phyloP scores from a whole-genome alignment of 2,329 filamentous ascomycete genomes.

The Aureobasidium sp. region DNA sequence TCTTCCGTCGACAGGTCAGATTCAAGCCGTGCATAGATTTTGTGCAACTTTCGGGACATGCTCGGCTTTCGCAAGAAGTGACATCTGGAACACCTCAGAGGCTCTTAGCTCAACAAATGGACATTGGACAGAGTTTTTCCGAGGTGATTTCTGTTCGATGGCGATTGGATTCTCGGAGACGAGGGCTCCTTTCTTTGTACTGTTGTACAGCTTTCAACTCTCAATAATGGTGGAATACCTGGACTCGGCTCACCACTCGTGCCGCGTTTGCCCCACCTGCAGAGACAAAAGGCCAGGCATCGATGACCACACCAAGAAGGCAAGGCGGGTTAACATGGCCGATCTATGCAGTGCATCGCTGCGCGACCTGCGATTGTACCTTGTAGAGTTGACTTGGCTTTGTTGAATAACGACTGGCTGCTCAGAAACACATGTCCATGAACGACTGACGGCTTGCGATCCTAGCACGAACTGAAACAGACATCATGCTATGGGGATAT shows the following conservation, averaged over 20 bases:
- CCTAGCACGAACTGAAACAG: background rate
- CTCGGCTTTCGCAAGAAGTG: background rate
- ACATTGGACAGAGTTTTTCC: background rate
- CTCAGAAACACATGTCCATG: background rate
- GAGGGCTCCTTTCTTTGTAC: background rate
- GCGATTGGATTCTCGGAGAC: background rate
- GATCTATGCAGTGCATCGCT: background rate
- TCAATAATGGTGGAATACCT: background rate
- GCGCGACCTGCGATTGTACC: background rate
- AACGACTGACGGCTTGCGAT: background rate
- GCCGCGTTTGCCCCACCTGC: background rate
- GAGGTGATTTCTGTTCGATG: background rate
- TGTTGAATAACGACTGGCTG: background rate
- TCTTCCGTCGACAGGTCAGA: background rate
- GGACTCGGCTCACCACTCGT: conserved; percentile 7
- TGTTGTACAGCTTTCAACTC: background rate
- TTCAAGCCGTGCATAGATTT: background rate
- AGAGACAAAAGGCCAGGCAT: background rate
- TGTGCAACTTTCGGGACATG: background rate
- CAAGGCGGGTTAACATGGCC: background rate
- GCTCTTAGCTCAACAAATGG: background rate
- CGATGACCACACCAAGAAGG: background rate
- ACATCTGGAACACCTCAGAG: background rate
- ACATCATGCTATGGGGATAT: background rate
- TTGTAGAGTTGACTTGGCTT: background rate